Evolutionary conservation across 805 yeast genomes (phyloP).

Genomic region (Wickerhamiella sorbophila): DNA sequence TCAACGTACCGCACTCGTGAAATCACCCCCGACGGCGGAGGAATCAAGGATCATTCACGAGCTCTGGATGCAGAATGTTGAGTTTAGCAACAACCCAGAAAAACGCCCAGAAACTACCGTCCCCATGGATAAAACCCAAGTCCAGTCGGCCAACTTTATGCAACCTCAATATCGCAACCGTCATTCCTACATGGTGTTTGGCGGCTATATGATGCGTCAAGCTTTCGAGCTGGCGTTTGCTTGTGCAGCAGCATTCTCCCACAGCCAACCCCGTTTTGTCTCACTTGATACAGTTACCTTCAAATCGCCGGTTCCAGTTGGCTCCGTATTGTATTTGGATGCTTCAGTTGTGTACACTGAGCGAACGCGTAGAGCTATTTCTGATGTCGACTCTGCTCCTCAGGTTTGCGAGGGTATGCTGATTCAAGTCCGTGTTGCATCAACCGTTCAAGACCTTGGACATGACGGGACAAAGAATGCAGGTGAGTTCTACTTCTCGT

Average conservation of each 20-base stretch:
- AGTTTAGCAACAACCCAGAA: conserved; percentile 16
- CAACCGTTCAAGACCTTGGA: conserved; percentile 56
- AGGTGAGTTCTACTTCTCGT: conserved; percentile 80
- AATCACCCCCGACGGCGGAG: conserved; percentile 58
- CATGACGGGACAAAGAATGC: conserved; percentile 50
- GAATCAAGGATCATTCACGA: conserved; percentile 67
- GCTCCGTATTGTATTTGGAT: conserved; percentile 69
- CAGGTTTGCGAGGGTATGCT: conserved; percentile 43
- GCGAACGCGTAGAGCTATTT: conserved; percentile 28
- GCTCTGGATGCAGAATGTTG: conserved; percentile 41
- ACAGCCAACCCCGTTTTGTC: conserved; percentile 75
- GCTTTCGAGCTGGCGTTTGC: conserved; percentile 90
- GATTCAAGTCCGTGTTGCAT: conserved; percentile 79
- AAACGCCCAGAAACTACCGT: conserved; percentile 37
- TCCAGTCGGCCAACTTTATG: conserved; percentile 72
- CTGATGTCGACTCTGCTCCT: conserved; percentile 27
- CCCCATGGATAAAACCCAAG: conserved; percentile 57
- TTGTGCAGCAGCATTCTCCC: conserved; percentile 77
- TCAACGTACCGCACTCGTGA: conserved; percentile 41
- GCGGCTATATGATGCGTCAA: conserved; percentile 86
- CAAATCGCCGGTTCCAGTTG: conserved; percentile 92
- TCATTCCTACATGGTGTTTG: conserved; percentile 88
- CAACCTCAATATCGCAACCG: conserved; percentile 95
- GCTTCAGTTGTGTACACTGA: conserved; percentile 82
- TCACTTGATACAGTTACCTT: conserved; percentile 84